Evolutionary conservation across 2,329 filamentous ascomycete species (phyloP), one percentile per base, ranked within the genome.

Genomic region (Cucurbitaria berberidis): DNA sequence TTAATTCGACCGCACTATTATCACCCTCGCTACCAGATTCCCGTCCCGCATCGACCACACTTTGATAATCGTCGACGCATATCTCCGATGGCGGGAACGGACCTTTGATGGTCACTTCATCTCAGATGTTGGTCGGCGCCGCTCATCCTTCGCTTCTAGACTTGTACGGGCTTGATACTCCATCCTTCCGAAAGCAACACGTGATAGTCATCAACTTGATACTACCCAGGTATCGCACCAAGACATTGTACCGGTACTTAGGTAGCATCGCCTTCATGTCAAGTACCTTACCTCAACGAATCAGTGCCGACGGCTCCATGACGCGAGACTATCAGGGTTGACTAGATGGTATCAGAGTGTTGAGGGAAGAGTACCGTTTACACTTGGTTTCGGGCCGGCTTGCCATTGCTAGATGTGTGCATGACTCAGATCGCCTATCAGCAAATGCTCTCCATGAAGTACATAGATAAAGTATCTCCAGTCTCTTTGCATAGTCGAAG

Each of bases 1-100:
- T 48, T 55, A 59, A 48, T 45, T 50, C 49, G 44, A 51, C 49
- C 50, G 52, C 53, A 58, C 55, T 51, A 47, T 19, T 41, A 45
- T 42, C 44, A 45, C 29, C 45, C 18, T 51, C 39, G 39, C 34
- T 45, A 36, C 38, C 49, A 53, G 24, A 16, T 13, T 15, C 39
- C n/a, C 32, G 48, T 35, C 21, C 18, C 32, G 29, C 43, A 39
- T 32, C 40, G 21, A 36, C 44, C 45, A 43, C 43, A 19, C 41
- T 21, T 18, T 19, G 35, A 36, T 36, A 38, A 32, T 39, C 43
- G 21, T 32, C n/a, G 19, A 30, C 19, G 26, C 41, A 54, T 42
- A 43, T 49, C 22, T 48, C 51, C 51, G 45, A 48, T 22, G 29
- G 22, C 29, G 16, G 30, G 9, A 10, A 11, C 24, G n/a, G n/a